Base-by-base conservation (phyloP, 352 stramenopile genomes). In the Globisporangium uncinulatum region DNA sequence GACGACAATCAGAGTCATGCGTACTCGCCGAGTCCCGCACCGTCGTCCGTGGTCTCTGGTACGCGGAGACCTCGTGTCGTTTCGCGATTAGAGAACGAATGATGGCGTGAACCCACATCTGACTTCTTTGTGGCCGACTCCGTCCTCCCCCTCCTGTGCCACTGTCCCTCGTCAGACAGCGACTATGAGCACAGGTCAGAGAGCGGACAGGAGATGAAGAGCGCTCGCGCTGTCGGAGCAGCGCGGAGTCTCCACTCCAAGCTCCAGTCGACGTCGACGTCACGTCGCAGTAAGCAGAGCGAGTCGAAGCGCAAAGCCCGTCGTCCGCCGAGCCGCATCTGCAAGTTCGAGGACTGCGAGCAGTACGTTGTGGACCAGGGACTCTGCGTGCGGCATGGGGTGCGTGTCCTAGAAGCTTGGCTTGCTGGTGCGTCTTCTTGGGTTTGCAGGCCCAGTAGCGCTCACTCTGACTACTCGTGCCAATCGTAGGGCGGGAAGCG, bases 321-420 rank as follows among this genome's bases (percentile, higher is more conserved):
- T 7, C 65, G 76, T 31, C 76, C 76, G 7, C 74, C 78, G 10
- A 87, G 78, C 36, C 78, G 80, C 44, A 80, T 87, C 44, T 91
- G 78, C 59, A 88, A 91, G 56, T 71, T 76, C 44, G 78, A 89
- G 48, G 74, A 69, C 31, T 91, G 80, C 50, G 80, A 87, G 54
- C 75, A 91, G 61, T 91, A 91, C 52, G 79, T 91, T 39, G 80
- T 89, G 46, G 79, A 91, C 44, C 75, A 87, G 55, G 80, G 80
- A n/a, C 73, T 88, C 6, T 91, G 80, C 21, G 74, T 88, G 51
- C 78, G 80, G 21, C 80, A 91, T 48, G 78, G 80, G 54, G 80
- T 90, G 62, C 61, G 76, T 68, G 9, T 5, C 15, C 32, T 0
- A 19, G 15, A 31, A 45, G 19, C 62, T 34, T 43, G 20, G 44